phyloP scores from a whole-genome alignment of 768 basidiomycete genomes.

The Lactifluus volemus region DNA sequence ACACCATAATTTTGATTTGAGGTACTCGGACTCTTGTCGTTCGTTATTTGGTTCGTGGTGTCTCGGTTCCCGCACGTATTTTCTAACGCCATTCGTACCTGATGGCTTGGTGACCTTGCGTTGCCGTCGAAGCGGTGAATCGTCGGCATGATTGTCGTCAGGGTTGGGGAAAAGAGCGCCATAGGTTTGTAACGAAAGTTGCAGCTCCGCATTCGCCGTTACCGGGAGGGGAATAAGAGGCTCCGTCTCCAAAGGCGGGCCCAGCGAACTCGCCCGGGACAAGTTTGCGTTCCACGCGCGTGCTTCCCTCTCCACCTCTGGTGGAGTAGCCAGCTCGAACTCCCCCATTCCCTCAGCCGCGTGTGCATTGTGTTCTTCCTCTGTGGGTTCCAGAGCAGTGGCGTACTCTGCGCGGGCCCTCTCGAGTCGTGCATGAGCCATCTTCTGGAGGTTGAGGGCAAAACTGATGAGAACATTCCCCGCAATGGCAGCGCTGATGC shows the following conservation, averaged over 20 bases:
- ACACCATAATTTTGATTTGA: constrained; percentile 79
- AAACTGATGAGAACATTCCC: constrained; percentile 87
- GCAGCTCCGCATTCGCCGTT: not conserved
- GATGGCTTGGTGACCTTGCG: not conserved
- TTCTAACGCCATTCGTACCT: not conserved
- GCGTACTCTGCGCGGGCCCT: constrained; percentile 19
- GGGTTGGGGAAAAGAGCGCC: not conserved
- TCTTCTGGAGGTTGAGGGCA: constrained; percentile 88
- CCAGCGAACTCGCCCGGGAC: not conserved
- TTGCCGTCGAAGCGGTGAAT: not conserved
- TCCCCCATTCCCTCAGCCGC: not conserved
- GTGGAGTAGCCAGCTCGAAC: not conserved
- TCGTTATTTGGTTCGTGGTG: constrained; percentile 20
- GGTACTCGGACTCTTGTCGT: constrained; percentile 61
- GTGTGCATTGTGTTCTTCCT: constrained; percentile 4
- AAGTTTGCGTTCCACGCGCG: not conserved
- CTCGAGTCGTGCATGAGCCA: constrained; percentile 72
- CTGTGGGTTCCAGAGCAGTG: constrained; percentile 17
- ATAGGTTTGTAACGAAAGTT: not conserved
- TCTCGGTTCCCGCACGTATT: not conserved
- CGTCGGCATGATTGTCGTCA: not conserved
- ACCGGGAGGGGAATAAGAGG: constrained; percentile 12
- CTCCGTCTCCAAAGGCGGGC: constrained; percentile 9
- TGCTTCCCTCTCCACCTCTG: constrained; percentile 15
- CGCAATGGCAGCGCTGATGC: constrained; percentile 72